Percentiles rank a stretch among this genome's conserved stretches.
Evolutionary conservation across 192 early-diverging fungal species (phyloP).

Genomic region (Anaeromyces robustus): DNA sequence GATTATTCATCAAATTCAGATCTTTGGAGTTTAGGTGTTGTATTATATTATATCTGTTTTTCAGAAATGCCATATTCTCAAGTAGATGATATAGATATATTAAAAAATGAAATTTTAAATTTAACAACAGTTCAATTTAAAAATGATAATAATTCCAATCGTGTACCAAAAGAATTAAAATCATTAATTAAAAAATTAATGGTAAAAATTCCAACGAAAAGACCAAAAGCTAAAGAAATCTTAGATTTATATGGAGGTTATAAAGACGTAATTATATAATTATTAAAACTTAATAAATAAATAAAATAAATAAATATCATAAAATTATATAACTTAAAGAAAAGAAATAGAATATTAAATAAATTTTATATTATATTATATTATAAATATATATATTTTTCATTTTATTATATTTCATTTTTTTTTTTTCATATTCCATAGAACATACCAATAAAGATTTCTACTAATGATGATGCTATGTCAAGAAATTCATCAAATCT

Average conservation of each 20-base stretch:
- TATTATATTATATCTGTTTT: constrained; percentile 85
- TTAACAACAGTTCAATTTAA: constrained; percentile 15
- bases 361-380: no score
- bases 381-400: no score
- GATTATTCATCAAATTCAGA: constrained; percentile 77
- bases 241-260: neutral
- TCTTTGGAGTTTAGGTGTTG: constrained; percentile 90
- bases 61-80: constrained; percentile 64
- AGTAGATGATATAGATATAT: constrained; percentile 75
- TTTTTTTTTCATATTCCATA: neutral
- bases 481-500: neutral
- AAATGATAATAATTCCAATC: neutral
- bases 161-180: neutral
- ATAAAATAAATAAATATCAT: no score
- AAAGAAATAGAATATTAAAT: no score
- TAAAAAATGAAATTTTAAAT: constrained; percentile 61
- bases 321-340: no score
- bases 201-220: neutral
- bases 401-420: no score
- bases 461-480: neutral
- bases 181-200: neutral
- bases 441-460: neutral
- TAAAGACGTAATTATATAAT: neutral
- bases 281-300: no score
- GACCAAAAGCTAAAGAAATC: neutral